Evolutionary conservation across 306 rosid genomes (phyloP), one percentile per base, ranked within the genome.

Genomic region (Ammopiptanthus mongolicus): DNA sequence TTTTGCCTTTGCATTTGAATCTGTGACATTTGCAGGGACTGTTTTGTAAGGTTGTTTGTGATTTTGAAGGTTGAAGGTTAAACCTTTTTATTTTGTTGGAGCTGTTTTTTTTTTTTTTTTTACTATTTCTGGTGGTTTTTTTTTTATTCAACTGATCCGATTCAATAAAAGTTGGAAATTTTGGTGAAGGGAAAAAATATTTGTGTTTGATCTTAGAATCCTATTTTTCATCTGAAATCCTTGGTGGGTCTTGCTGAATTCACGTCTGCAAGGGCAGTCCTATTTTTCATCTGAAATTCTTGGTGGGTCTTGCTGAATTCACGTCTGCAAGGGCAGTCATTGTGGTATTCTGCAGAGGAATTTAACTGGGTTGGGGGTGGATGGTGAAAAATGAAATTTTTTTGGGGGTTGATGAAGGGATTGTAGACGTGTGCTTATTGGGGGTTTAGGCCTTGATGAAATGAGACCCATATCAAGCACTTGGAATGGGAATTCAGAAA

Each of bases 391-490:
- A 44, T 41, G 51, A 58, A 42, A 70, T 47, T 11, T 5, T 52
- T 0, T 28, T 68, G 81, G 75, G 82, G 66, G 75, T 66, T 65
- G 81, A 34, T 59, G 78, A 82, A 74, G 73, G 58, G 9, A 56
- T 78, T 84, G 74, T 56, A 76, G 84, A 77, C 59, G 78, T 85
- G 76, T 75, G 51, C 56, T 74, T 78, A 69, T 74, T 74, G 78
- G 28, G 59, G 79, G 78, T 77, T 84, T 85, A 46, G 80, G 60
- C 18, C 74, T 80, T 76, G 83, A 80, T 94, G 95, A 86, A 83
- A 90, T 85, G 91, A 82, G 78, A 86, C 87, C 80, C 76, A 83
- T 71, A 84, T 50, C 69, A 73, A 78, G 75, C 78, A 69, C 25
- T 82, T 76, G 82, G 78, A 83, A 86, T 89, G 86, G 80, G 48